Evolutionary conservation across 2,329 filamentous ascomycete genomes (phyloP).

Genomic region (Phaeosphaeriaceae sp.): DNA sequence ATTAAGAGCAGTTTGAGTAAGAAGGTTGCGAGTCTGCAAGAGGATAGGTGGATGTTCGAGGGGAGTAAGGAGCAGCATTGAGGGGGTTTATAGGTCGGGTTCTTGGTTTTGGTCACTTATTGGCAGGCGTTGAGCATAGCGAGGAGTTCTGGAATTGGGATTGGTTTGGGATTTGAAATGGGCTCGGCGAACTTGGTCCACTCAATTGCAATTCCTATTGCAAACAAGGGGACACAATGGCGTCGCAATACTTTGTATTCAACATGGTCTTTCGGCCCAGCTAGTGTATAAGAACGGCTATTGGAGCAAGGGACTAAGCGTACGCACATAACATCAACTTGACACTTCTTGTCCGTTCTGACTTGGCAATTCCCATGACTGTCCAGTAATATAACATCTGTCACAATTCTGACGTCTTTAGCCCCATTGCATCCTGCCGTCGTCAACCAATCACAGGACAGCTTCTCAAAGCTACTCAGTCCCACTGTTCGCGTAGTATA

Average conservation of each 20-base stretch:
- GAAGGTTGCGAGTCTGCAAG: constrained; percentile 75
- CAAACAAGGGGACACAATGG: neutral
- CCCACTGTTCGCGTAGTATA: too few relatives aligned
- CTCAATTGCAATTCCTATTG: neutral
- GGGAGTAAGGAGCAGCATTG: constrained; percentile 55
- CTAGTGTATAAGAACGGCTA: neutral
- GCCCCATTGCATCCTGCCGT: neutral
- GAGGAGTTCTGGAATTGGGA: neutral
- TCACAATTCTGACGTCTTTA: neutral
- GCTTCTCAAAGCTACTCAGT: neutral
- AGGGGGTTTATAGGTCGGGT: neutral
- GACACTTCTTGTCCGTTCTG: neutral
- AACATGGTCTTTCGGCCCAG: neutral
- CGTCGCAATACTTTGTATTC: neutral
- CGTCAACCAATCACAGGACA: neutral
- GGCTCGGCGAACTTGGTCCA: neutral
- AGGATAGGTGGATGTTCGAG: constrained; percentile 94
- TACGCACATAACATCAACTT: neutral
- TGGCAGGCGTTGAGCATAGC: neutral
- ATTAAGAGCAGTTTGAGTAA: constrained; percentile 71
- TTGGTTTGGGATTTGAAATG: neutral
- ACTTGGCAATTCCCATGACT: neutral
- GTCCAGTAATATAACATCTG: neutral
- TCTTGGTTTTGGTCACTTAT: constrained; percentile 3
- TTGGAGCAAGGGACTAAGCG: neutral